phyloP scores from a whole-genome alignment of 345 rosid genomes.

The Ricinus communis region DNA sequence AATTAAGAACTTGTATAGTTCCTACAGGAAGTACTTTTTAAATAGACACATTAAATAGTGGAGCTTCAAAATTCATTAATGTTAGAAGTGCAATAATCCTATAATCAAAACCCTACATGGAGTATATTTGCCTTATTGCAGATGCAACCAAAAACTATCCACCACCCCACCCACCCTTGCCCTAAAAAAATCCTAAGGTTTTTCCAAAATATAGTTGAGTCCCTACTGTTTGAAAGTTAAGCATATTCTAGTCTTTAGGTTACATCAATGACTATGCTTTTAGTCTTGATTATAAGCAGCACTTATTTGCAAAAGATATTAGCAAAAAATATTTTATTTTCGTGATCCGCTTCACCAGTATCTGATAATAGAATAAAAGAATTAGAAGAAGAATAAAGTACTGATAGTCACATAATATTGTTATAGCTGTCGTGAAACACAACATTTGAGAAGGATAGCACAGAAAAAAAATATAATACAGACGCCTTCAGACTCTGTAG shows the following conservation, averaged over 20 bases:
- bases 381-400: not conserved
- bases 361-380: not conserved
- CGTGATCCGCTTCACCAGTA: not conserved
- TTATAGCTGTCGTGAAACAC: not conserved
- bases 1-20: not conserved
- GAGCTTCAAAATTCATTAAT: not conserved
- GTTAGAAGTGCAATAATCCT: not conserved
- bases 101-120: not conserved
- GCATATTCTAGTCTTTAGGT: no score
- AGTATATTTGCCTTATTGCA: not conserved
- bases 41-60: not conserved
- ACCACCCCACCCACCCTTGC: no score
- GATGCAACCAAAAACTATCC: not conserved
- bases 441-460: not conserved
- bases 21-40: not conserved
- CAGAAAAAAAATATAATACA: not conserved
- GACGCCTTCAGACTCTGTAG: no score
- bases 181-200: not conserved
- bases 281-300: not conserved
- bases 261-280: no score
- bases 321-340: not conserved
- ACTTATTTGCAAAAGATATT: not conserved
- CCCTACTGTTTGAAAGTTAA: no score
- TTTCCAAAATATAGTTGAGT: no score
- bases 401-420: not conserved